These are phyloP conservation scores for Aspergillus amoenus DNA, from an alignment of 2,329 filamentous ascomycete genomes.

Conservation along the genomic window DNA sequence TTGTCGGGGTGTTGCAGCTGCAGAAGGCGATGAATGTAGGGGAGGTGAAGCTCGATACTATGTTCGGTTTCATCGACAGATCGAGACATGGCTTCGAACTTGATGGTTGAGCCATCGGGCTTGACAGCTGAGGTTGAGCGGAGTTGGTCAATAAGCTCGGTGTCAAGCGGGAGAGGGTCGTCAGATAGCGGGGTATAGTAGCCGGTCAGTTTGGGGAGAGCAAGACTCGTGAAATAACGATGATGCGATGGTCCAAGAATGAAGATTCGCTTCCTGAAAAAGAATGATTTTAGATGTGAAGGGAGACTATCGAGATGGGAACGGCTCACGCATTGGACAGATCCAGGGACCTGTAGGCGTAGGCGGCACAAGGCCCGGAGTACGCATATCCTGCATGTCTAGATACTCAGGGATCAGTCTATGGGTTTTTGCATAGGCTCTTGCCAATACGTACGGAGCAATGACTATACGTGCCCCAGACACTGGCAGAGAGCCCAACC, in stretches of 20 bases:
- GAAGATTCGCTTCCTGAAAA: slow-evolving; percentile 75
- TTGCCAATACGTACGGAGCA: slow-evolving; percentile 68
- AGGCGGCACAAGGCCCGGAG: slow-evolving; percentile 88
- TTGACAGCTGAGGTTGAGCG: slow-evolving; percentile 27
- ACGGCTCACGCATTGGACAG: slow-evolving; percentile 65
- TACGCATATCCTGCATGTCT: slow-evolving; percentile 94
- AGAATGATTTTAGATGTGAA: slow-evolving; percentile 3
- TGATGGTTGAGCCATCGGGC: slow-evolving; percentile 32
- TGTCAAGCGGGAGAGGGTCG: slow-evolving; percentile 46
- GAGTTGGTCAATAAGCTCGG: slow-evolving; percentile 42
- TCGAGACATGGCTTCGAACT: slow-evolving; percentile 58
- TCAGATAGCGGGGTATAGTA: slow-evolving; percentile 46
- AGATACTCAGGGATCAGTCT: slow-evolving; percentile 18
- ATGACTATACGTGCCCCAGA: slow-evolving; percentile 80
- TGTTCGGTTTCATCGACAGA: slow-evolving; percentile 78
- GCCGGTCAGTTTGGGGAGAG: slow-evolving; percentile 68
- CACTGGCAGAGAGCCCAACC: slow-evolving; percentile 65
- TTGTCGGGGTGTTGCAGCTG: slow-evolving; percentile 53
- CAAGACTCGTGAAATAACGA: slow-evolving; percentile 73
- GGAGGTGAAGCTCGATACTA: slow-evolving; percentile 94
- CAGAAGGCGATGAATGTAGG: slow-evolving; percentile 82
- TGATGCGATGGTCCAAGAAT: slow-evolving; percentile 92
- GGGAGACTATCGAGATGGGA: not conserved
- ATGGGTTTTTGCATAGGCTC: not conserved
- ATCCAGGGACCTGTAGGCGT: slow-evolving; percentile 89